A percentile compares a stretch with the other conserved stretches of the same genome.
These are phyloP conservation scores for Talaromyces liani DNA, from an alignment of 495 filamentous ascomycete genomes.

Conservation along the genomic window DNA sequence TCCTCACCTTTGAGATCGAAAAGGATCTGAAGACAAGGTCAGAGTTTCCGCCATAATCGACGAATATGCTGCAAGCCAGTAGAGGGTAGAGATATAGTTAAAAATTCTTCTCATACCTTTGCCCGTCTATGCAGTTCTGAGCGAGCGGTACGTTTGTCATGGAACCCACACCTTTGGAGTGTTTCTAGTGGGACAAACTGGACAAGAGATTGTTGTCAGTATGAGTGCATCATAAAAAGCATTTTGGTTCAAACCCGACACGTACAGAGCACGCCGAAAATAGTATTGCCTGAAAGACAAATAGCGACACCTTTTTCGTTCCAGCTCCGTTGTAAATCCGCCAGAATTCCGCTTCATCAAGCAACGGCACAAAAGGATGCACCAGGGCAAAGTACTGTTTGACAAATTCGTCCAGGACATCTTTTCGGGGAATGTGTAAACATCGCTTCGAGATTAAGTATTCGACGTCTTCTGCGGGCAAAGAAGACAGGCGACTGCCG, in stretches of 20 bases:
- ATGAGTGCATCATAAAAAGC: no score
- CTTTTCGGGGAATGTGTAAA: conserved; percentile 30
- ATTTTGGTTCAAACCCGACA: neutral
- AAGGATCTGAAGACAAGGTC: conserved; percentile 14
- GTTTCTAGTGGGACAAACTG: conserved; percentile 34
- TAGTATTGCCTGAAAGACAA: conserved; percentile 41
- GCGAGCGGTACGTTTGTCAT: conserved; percentile 32
- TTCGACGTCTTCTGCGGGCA: conserved; percentile 36
- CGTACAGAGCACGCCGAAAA: conserved; percentile 39
- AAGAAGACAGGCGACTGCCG: conserved; percentile 21
- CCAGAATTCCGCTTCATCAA: conserved; percentile 45
- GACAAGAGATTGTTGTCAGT: neutral
- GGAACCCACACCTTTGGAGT: conserved; percentile 35
- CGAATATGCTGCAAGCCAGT: no score
- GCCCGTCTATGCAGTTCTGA: conserved; percentile 35
- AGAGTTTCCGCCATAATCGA: neutral
- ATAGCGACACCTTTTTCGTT: conserved; percentile 30
- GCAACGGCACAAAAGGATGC: conserved; percentile 37
- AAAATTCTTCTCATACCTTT: conserved; percentile 19
- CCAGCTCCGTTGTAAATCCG: conserved; percentile 22
- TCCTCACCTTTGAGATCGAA: conserved; percentile 25
- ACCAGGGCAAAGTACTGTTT: conserved; percentile 40
- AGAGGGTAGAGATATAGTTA: neutral
- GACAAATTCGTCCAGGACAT: conserved; percentile 35
- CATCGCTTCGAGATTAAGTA: conserved; percentile 36